These are phyloP conservation scores for Rhizophlyctis rosea DNA, from an alignment of 192 early-diverging fungal genomes.

Conservation along the genomic window DNA sequence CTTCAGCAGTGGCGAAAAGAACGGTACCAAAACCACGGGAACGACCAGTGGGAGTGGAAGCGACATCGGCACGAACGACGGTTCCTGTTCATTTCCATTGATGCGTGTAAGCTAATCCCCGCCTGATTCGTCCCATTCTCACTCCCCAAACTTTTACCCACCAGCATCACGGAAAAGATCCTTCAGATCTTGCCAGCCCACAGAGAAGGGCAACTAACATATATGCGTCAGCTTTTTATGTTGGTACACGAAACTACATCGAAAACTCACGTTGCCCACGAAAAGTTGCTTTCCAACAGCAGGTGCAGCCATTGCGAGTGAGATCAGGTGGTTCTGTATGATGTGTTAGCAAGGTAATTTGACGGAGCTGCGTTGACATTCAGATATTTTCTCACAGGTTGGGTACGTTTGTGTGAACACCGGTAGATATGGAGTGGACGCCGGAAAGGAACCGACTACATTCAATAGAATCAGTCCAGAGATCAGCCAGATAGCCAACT, in stretches of 20 bases:
- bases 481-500: too few relatives aligned
- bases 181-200: constrained; percentile 69
- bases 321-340: too few relatives aligned
- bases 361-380: too few relatives aligned
- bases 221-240: neutral
- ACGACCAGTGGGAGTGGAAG: constrained; percentile 27
- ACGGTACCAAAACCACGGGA: constrained; percentile 51
- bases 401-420: too few relatives aligned
- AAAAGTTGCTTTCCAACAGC: constrained; percentile 58
- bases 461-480: too few relatives aligned
- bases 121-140: neutral
- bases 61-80: constrained; percentile 46
- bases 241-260: neutral
- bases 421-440: too few relatives aligned
- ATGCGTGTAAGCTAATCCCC: neutral
- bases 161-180: constrained; percentile 41
- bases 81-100: constrained; percentile 36
- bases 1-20: constrained; percentile 36
- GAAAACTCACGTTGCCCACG: constrained; percentile 62
- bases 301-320: too few relatives aligned
- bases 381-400: too few relatives aligned
- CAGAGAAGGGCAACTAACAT: constrained; percentile 63
- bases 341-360: too few relatives aligned
- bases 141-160: constrained; percentile 5
- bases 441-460: too few relatives aligned